These are phyloP conservation scores for Cenchrus purpureus DNA, from an alignment of 176 grass and related monocot genomes.

Conservation along the genomic window DNA sequence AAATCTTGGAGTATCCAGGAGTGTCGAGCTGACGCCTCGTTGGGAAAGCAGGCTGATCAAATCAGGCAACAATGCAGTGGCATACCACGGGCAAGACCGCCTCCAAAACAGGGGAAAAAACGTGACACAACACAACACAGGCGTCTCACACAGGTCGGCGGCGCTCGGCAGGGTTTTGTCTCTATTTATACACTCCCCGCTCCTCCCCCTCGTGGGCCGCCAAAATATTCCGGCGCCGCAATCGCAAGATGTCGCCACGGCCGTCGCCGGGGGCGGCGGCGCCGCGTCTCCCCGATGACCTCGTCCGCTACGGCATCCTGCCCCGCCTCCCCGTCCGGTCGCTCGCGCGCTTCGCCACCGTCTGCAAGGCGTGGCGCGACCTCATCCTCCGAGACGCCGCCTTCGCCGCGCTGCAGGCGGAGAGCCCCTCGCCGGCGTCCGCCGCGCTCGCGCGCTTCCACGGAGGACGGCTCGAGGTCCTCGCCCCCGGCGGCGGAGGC, in stretches of 20 bases:
- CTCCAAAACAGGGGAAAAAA: not conserved
- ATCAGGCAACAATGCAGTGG: no score
- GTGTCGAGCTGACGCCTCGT: no score
- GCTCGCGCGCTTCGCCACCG: slow-evolving; percentile 11
- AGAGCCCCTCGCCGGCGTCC: slow-evolving; percentile 4
- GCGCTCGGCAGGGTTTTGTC: not conserved
- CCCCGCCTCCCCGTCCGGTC: slow-evolving; percentile 9
- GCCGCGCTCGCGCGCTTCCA: slow-evolving; percentile 12
- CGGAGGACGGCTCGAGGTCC: not conserved
- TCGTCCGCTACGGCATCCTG: slow-evolving; percentile 17
- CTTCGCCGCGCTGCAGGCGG: slow-evolving; percentile 32
- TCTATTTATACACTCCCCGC: not conserved
- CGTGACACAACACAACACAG: not conserved
- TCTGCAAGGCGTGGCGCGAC: slow-evolving; percentile 31
- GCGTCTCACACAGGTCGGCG: no score
- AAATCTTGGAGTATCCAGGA: no score
- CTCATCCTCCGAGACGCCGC: slow-evolving; percentile 5
- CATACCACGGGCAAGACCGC: no score
- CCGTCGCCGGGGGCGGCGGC: not conserved
- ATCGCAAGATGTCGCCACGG: not conserved
- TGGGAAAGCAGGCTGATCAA: no score
- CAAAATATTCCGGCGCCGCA: not conserved
- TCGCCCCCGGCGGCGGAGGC: not conserved
- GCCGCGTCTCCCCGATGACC: not conserved
- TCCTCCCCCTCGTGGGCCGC: not conserved